These are phyloP conservation scores for Trypanosoma vivax DNA, from an alignment of 208 protist genomes.

Conservation along the genomic window DNA sequence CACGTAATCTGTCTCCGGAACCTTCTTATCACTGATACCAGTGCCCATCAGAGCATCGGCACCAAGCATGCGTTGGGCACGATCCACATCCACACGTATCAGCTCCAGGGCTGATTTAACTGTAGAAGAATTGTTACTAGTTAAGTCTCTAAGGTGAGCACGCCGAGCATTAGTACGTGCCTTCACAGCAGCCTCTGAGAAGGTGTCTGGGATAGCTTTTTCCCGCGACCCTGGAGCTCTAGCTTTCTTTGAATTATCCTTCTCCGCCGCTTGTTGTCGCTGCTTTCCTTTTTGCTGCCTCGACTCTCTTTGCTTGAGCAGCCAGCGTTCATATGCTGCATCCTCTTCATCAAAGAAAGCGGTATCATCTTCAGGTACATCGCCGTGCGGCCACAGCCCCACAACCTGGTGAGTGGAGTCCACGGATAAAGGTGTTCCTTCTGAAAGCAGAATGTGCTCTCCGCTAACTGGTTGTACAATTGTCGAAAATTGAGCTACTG, in stretches of 20 bases:
- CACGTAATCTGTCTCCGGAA: slow-evolving; percentile 15
- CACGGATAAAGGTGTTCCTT: slow-evolving; percentile 9
- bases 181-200: slow-evolving; percentile 3
- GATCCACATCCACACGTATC: neutral
- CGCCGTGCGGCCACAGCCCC: slow-evolving; percentile 38
- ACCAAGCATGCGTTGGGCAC: neutral
- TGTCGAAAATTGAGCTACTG: neutral
- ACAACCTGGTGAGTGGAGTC: neutral
- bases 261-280: neutral
- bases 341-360: slow-evolving; percentile 54
- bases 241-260: slow-evolving; percentile 2
- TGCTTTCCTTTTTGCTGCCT: neutral
- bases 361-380: slow-evolving; percentile 19
- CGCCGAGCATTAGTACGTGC: slow-evolving; percentile 3
- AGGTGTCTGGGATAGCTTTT: neutral
- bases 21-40: neutral
- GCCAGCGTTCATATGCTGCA: slow-evolving; percentile 27
- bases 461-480: neutral
- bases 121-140: slow-evolving; percentile 1
- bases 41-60: neutral
- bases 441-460: slow-evolving; percentile 12
- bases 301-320: neutral
- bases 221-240: neutral
- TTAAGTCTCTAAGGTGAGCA: slow-evolving; percentile 4
- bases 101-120: slow-evolving; percentile 5